These are phyloP conservation scores for Blastobotrys parvus DNA, from an alignment of 805 yeast genomes.

Conservation along the genomic window DNA sequence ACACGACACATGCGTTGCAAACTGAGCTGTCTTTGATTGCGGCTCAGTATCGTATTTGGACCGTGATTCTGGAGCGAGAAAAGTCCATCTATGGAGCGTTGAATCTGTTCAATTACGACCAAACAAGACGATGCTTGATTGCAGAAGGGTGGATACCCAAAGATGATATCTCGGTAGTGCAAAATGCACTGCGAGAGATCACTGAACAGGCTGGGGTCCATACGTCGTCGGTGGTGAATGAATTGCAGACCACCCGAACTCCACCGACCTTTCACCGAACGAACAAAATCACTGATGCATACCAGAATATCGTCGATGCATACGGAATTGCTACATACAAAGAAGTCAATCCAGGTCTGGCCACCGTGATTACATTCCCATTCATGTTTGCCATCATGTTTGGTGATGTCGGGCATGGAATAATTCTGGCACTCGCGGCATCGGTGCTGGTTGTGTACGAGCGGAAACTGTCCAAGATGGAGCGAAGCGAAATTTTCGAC, in stretches of 20 bases:
- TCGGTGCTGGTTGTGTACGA: constrained; percentile 64
- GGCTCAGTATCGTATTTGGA: constrained; percentile 68
- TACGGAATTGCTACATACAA: constrained; percentile 90
- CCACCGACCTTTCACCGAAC: constrained; percentile 94
- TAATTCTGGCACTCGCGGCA: constrained; percentile 69
- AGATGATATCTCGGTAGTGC: constrained; percentile 54
- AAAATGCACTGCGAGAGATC: constrained; percentile 52
- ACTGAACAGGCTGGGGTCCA: constrained; percentile 39
- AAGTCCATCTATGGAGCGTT: constrained; percentile 71
- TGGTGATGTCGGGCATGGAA: constrained; percentile 96
- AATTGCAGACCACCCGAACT: constrained; percentile 64
- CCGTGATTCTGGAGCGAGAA: constrained; percentile 61
- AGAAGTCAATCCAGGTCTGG: constrained; percentile 92
- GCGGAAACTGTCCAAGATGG: constrained; percentile 50
- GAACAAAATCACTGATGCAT: constrained; percentile 86
- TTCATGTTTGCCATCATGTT: constrained; percentile 99
- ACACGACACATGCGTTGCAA: constrained; percentile 56
- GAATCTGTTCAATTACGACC: constrained; percentile 75
- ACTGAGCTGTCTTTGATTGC: constrained; percentile 75
- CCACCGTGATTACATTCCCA: constrained; percentile 92
- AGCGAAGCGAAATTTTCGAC: constrained; percentile 86
- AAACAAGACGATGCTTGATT: constrained; percentile 68
- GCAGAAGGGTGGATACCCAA: constrained; percentile 98
- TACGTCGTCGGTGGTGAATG: constrained; percentile 40
- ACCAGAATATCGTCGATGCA: constrained; percentile 89